Base-by-base conservation (phyloP, 2,329 filamentous ascomycete genomes). In the Myriosclerotinia curreyana region DNA sequence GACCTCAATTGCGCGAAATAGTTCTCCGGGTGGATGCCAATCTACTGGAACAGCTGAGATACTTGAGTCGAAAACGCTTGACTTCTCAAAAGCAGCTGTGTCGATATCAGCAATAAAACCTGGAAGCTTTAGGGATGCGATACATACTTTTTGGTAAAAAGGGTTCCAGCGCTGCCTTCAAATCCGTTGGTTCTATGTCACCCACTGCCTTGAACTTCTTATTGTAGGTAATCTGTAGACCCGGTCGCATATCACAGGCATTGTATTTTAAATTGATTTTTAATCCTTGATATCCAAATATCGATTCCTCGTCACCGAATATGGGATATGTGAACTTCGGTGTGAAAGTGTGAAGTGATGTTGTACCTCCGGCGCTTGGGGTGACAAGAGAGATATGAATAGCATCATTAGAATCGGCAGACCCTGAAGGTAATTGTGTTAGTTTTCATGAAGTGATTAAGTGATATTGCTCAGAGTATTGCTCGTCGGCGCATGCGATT, bases 311-410 rank as follows among this genome's bases (percentile, higher is more conserved):
- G n/a, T 98, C 89, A 72, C 92, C 92, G 71, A 98, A 97, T 68
- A 99, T 89, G 1, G 91, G 81, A 76, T 98, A 96, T 22, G 94
- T 97, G 75, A 93, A 96, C 73, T 85, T 84, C 0, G 95, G 96
- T 66, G 91, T 83, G 76, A 99, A 98, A 36, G 84, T 83, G 34
- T 84, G 82, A 70, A 88, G 78, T 40, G 82, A 83, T 71, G 83
- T 85, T 58, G 83, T 73, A 68, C 80, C 79, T 9, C 77, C 76
- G 22, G 79, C 75, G 7, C 79, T 76, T 14, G 83, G 80, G 49
- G 79, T 78, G 22, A 85, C 77, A 44, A 90, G 80, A 60, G 83
- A 85, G 71, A 92, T 81, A 61, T 78, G 79, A 70, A 90, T 75
- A 64, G 86, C 85, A 70, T 89, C 82, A 70, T 72, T 75, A 20